Evolutionary conservation across 441 rosid species (phyloP).

Genomic region (Adansonia grandidieri): DNA sequence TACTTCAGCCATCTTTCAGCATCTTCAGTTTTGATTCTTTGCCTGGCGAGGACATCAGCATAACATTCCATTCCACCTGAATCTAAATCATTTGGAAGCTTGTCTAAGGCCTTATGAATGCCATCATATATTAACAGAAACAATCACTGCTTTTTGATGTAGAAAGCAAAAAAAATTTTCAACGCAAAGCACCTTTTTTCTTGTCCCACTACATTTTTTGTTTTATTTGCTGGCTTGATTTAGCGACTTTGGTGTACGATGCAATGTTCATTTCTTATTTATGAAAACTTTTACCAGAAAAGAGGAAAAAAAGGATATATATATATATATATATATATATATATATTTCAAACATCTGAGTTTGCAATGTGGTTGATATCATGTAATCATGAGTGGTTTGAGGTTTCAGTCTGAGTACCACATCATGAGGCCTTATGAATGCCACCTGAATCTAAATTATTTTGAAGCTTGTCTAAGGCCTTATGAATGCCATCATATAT

Average conservation of each 20-base stretch:
- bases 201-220: neutral
- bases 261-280: conserved; percentile 6
- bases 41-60: neutral
- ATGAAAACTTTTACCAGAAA: neutral
- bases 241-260: neutral
- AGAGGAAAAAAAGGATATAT: neutral
- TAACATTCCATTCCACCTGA: neutral
- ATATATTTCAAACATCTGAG: neutral
- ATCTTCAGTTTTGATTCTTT: neutral
- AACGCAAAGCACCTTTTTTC: neutral
- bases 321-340: neutral
- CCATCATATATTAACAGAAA: neutral
- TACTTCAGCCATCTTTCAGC: neutral
- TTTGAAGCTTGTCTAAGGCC: neutral
- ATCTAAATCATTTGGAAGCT: neutral
- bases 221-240: neutral
- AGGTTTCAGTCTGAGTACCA: neutral
- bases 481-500: neutral
- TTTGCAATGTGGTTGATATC: neutral
- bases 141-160: neutral
- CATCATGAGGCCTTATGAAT: neutral
- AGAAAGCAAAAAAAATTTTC: neutral
- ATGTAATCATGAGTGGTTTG: neutral
- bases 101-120: neutral
- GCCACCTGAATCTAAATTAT: neutral